Evolutionary conservation across 1,284 basidiomycete genomes (phyloP).

Genomic region (Papiliotrema fonsecae): DNA sequence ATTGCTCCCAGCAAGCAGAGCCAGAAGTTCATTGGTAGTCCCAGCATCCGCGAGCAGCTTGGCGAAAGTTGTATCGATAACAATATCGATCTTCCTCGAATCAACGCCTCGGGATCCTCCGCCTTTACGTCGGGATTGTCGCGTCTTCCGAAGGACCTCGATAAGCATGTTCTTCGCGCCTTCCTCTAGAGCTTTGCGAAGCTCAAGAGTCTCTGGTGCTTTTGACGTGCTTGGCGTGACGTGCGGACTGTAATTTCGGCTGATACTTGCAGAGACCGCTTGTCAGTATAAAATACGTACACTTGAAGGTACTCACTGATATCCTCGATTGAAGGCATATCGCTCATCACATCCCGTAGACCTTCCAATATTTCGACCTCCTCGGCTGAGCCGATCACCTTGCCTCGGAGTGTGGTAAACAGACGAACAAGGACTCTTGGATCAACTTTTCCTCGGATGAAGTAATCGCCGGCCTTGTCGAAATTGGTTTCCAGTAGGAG

Average conservation of each 20-base stretch:
- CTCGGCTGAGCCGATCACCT: slow-evolving; percentile 41
- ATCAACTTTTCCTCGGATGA: slow-evolving; percentile 42
- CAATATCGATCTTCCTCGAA: slow-evolving; percentile 47
- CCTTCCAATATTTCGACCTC: slow-evolving; percentile 46
- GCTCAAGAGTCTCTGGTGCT: slow-evolving; percentile 34
- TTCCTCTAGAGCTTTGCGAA: slow-evolving; percentile 31
- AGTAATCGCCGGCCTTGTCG: slow-evolving; percentile 46
- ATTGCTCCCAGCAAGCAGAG: slow-evolving; percentile 59
- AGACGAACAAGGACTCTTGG: slow-evolving; percentile 47
- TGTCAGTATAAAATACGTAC: slow-evolving; percentile 2
- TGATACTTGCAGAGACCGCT: slow-evolving; percentile 40
- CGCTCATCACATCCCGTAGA: slow-evolving; percentile 29
- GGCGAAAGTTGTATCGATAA: slow-evolving; percentile 75
- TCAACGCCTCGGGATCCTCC: slow-evolving; percentile 34
- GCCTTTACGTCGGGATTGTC: slow-evolving; percentile 40
- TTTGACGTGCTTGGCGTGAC: slow-evolving; percentile 38
- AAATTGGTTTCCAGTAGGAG: slow-evolving; percentile 46
- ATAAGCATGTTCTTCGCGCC: slow-evolving; percentile 44
- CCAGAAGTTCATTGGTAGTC: slow-evolving; percentile 60
- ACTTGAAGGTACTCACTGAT: slow-evolving; percentile 41
- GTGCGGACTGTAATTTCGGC: slow-evolving; percentile 46
- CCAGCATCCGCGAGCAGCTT: slow-evolving; percentile 65
- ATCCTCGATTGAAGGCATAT: slow-evolving; percentile 38
- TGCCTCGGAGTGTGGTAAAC: slow-evolving; percentile 42
- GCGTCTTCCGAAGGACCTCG: slow-evolving; percentile 47